Evolutionary conservation across 2,329 filamentous ascomycete species (phyloP).

Genomic region (Colletotrichum sp.): DNA sequence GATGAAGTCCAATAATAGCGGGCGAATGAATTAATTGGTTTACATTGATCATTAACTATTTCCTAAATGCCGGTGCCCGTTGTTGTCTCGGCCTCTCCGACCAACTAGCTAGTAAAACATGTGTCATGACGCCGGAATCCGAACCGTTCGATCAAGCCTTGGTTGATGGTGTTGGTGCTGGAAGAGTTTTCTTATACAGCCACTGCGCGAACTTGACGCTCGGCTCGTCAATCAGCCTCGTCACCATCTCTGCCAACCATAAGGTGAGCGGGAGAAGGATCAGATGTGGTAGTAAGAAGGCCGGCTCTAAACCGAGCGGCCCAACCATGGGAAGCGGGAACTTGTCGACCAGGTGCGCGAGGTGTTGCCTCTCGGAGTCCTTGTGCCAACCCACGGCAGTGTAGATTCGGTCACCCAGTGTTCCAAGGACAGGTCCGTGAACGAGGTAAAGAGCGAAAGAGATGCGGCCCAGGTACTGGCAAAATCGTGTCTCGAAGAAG

Average conservation of each 20-base stretch:
- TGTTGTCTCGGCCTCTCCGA: neutral
- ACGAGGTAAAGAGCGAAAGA: slow-evolving; percentile 66
- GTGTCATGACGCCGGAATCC: neutral
- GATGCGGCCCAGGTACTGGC: slow-evolving; percentile 64
- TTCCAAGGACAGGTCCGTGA: slow-evolving; percentile 60
- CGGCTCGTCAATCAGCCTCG: slow-evolving; percentile 61
- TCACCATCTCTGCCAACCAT: slow-evolving; percentile 61
- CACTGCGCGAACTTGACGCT: slow-evolving; percentile 61
- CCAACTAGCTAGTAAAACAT: neutral
- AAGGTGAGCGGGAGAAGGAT: slow-evolving; percentile 64
- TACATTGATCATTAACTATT: neutral
- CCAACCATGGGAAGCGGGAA: slow-evolving; percentile 59
- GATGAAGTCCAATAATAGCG: neutral
- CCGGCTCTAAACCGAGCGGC: slow-evolving; percentile 64
- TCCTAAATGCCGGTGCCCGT: neutral
- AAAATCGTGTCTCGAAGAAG: slow-evolving; percentile 51
- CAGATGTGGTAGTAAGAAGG: slow-evolving; percentile 63
- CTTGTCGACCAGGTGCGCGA: slow-evolving; percentile 61
- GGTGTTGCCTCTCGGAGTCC: slow-evolving; percentile 49
- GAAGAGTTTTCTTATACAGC: slow-evolving; percentile 55
- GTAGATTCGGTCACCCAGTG: slow-evolving; percentile 61
- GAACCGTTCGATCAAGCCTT: neutral
- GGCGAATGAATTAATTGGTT: neutral
- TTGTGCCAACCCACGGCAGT: slow-evolving; percentile 61
- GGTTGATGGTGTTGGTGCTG: neutral